Evolutionary conservation across 2,329 filamentous ascomycete species (phyloP).

Genomic region (Penicillium sp.): DNA sequence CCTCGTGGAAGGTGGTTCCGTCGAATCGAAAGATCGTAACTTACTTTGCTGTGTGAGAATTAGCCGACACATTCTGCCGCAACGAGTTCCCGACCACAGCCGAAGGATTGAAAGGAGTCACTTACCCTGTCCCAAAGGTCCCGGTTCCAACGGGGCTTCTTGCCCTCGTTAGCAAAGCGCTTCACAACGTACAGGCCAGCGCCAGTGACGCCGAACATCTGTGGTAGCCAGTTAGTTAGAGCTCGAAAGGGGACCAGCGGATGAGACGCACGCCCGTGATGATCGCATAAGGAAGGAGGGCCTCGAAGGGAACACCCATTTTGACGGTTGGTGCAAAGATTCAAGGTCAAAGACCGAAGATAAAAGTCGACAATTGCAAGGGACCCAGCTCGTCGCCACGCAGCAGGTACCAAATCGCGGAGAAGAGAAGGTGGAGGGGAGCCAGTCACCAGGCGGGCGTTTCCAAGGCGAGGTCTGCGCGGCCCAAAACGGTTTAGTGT

Average conservation of each 20-base stretch:
- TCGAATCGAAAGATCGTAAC: slow-evolving; percentile 31
- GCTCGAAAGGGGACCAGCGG: slow-evolving; percentile 25
- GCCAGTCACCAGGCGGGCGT: slow-evolving; percentile 18
- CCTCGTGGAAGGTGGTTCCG: neutral
- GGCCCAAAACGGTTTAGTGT: slow-evolving; percentile 42
- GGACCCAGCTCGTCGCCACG: slow-evolving; percentile 18
- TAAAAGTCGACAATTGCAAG: slow-evolving; percentile 7
- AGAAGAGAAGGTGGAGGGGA: slow-evolving; percentile 26
- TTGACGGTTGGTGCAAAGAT: slow-evolving; percentile 21
- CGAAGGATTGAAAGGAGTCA: slow-evolving; percentile 25
- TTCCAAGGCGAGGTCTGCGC: slow-evolving; percentile 36
- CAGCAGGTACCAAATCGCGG: slow-evolving; percentile 25
- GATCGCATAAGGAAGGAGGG: slow-evolving; percentile 68
- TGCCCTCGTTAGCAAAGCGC: slow-evolving; percentile 68
- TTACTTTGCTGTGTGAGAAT: slow-evolving; percentile 61
- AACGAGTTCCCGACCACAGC: slow-evolving; percentile 23
- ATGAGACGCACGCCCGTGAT: slow-evolving; percentile 62
- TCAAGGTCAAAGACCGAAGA: neutral
- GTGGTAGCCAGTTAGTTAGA: slow-evolving; percentile 34
- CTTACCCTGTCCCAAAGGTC: slow-evolving; percentile 70
- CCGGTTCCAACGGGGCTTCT: slow-evolving; percentile 64
- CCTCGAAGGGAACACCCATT: slow-evolving; percentile 72
- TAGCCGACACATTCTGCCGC: slow-evolving; percentile 42
- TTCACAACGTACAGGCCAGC: slow-evolving; percentile 63
- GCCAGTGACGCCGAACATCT: slow-evolving; percentile 68